Evolutionary conservation across 2,329 filamentous ascomycete species (phyloP).

Genomic region (Phialophora tarda): DNA sequence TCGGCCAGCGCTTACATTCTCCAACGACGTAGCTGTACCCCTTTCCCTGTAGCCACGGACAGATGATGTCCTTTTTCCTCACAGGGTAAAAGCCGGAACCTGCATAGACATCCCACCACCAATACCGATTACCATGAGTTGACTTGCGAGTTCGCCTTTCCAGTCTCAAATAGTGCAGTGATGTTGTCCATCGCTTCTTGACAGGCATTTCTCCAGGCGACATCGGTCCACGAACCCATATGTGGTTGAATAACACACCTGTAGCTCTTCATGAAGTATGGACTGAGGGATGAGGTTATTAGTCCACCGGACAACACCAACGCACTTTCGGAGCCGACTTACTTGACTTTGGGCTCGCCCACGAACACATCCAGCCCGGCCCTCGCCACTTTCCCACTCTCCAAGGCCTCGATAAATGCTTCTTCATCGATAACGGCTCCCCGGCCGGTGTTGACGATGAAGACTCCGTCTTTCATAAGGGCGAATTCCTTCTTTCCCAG

Average conservation of each 20-base stretch:
- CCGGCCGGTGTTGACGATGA: slow-evolving; percentile 59
- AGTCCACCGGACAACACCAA: not conserved
- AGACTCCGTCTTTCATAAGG: slow-evolving; percentile 55
- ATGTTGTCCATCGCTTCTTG: slow-evolving; percentile 56
- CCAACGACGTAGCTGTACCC: too few species aligned
- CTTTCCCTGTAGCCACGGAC: too few species aligned
- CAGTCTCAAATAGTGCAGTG: slow-evolving; percentile 47
- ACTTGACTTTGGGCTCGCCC: slow-evolving; percentile 23
- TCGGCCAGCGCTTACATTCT: too few species aligned
- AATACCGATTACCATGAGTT: not conserved
- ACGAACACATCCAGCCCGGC: slow-evolving; percentile 48
- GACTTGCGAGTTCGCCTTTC: slow-evolving; percentile 49
- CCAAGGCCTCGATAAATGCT: slow-evolving; percentile 54
- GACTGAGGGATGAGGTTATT: not conserved
- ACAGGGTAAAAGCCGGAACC: too few species aligned
- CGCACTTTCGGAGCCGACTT: not conserved
- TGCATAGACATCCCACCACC: too few species aligned
- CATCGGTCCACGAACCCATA: not conserved
- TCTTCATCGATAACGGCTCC: slow-evolving; percentile 57
- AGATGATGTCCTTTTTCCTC: too few species aligned
- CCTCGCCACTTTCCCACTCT: slow-evolving; percentile 53
- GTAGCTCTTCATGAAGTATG: not conserved
- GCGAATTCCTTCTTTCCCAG: slow-evolving; percentile 50
- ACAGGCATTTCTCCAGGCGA: slow-evolving; percentile 40
- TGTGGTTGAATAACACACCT: not conserved